phyloP scores from a whole-genome alignment of 2,329 filamentous ascomycete species.

The Curvularia lunata region DNA sequence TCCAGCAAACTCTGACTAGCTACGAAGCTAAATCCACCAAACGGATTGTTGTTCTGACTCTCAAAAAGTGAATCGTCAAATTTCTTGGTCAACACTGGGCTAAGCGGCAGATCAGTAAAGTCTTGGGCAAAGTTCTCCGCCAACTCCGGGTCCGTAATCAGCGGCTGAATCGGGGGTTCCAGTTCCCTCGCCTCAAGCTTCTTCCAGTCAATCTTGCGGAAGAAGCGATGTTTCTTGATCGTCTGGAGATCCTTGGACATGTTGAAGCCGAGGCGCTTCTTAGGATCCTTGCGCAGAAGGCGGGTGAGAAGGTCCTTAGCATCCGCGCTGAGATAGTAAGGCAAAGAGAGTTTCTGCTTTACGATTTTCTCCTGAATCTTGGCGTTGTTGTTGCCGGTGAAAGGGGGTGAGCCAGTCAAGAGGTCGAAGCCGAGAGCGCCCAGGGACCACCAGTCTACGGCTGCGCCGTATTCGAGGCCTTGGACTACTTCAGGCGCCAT shows the following conservation, averaged over 20 bases:
- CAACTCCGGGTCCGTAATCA: constrained; percentile 93
- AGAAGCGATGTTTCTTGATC: constrained; percentile 94
- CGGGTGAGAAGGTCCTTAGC: constrained; percentile 93
- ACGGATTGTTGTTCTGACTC: constrained; percentile 55
- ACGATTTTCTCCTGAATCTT: constrained; percentile 97
- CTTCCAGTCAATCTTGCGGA: constrained; percentile 95
- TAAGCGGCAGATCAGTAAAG: constrained; percentile 85
- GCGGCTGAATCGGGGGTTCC: constrained; percentile 85
- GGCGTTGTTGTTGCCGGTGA: constrained; percentile 86
- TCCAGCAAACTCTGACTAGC: constrained; percentile 59
- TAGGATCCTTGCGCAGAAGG: constrained; percentile 88
- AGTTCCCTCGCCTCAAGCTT: constrained; percentile 81
- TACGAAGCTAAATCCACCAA: constrained; percentile 62
- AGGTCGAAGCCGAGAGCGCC: constrained; percentile 91
- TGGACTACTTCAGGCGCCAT: constrained; percentile 97
- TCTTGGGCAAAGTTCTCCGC: constrained; percentile 96
- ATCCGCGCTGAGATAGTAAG: constrained; percentile 89
- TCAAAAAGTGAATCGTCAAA: constrained; percentile 36
- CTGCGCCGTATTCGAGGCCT: constrained; percentile 87
- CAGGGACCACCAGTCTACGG: constrained; percentile 98
- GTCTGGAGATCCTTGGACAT: constrained; percentile 86
- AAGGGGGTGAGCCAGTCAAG: constrained; percentile 90
- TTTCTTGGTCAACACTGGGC: constrained; percentile 62
- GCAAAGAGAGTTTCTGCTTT: constrained; percentile 85
- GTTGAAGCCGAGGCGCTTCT: constrained; percentile 83